Evolutionary conservation across 371 early-diverging fungal species (phyloP), one percentile per base, ranked within the genome.

Genomic region (Rhizopus sp.): DNA sequence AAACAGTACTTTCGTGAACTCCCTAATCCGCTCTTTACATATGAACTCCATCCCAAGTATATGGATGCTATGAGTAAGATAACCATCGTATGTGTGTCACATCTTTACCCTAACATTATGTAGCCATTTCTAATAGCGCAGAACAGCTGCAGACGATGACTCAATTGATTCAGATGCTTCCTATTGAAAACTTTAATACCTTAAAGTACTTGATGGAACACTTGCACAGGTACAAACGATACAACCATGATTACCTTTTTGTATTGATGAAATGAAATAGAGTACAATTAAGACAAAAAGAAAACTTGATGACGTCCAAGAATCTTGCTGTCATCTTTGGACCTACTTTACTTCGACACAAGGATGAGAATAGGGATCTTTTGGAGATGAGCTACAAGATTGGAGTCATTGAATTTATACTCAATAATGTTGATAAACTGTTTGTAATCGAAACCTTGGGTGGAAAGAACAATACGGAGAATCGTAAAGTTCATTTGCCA

Each of bases 301-400:
- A 81, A n/a, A 96, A 95, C 69, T 65, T 90, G 52, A 96, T 96
- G 97, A 86, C 85, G 10, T 69, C 93, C 23, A 88, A 90, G 62
- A 96, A 95, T 50, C 61, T 96, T 31, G 91, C 93, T 5, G 94
- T 95, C 0, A 93, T 96, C 40, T 94, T 96, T 84, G 97, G 95
- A 0, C 97, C 96, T 0, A 94, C 92, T 6, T 70, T 96, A n/a
- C 75, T 96, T 71, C 83, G 89, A 3, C 81, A 87, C 56, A 74
- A 73, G 12, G 80, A 89, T 48, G 78, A 87, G 15, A 75, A 72
- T 16, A 64, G 75, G 15, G 95, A 95, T 58, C 74, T 95, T 52
- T 67, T 84, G 30, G 92, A 94, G 47, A 92, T 93, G 88, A 81
- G 82, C 4, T 70, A 77, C 32, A 94, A 92, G 68, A 92, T 90